Conservation (phyloP, 208 protist genomes). For the Wallacemonas sp. region DNA sequence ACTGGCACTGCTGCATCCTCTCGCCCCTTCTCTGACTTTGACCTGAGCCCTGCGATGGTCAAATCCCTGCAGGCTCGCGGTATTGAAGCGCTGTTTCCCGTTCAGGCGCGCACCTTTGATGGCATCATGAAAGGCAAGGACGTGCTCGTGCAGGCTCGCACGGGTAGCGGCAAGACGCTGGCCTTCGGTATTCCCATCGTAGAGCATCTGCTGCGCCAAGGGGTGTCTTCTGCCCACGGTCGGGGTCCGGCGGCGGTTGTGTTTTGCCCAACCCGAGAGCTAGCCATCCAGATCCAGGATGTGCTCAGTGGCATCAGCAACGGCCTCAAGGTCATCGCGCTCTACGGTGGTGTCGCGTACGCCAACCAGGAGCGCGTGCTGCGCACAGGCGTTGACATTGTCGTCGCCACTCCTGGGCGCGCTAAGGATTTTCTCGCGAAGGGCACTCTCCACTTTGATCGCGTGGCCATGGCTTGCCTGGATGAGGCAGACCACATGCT, state of each 20-base stretch:
- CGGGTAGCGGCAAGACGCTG: slow-evolving; percentile 95
- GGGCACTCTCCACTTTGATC: slow-evolving; percentile 91
- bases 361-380: slow-evolving; percentile 91
- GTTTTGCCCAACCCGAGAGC: slow-evolving; percentile 98
- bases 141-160: slow-evolving; percentile 90
- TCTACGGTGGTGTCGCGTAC: slow-evolving; percentile 95
- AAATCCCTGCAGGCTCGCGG: slow-evolving; percentile 72
- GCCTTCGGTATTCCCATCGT: slow-evolving; percentile 93
- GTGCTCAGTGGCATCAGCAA: slow-evolving; percentile 79
- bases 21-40: slow-evolving; percentile 84
- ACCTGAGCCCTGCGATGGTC: slow-evolving; percentile 65
- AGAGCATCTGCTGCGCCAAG: slow-evolving; percentile 61
- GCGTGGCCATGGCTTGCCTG: slow-evolving; percentile 93
- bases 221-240: slow-evolving; percentile 22
- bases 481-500: slow-evolving; percentile 99
- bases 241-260: slow-evolving; percentile 92
- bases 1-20: slow-evolving; percentile 63
- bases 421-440: slow-evolving; percentile 99
- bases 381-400: slow-evolving; percentile 96
- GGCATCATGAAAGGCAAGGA: slow-evolving; percentile 91
- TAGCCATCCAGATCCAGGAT: slow-evolving; percentile 98
- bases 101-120: slow-evolving; percentile 93
- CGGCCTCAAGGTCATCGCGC: slow-evolving; percentile 92
- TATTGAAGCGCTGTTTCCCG: slow-evolving; percentile 90
- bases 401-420: slow-evolving; percentile 98